phyloP scores from a whole-genome alignment of 805 yeast genomes.

The Candida pseudofarinosa region DNA sequence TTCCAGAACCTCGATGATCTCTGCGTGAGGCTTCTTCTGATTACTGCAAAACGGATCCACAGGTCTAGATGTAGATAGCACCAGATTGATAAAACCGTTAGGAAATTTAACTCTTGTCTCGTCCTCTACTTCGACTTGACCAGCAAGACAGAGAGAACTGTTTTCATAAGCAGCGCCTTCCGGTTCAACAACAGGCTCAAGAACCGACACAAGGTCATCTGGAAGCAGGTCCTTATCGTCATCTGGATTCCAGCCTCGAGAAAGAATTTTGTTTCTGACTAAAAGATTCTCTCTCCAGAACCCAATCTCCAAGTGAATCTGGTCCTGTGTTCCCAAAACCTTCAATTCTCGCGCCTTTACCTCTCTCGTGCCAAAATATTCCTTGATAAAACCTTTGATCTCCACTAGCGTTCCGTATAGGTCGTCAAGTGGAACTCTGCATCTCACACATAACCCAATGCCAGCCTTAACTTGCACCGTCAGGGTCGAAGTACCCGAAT shows the following conservation, averaged over 20 bases:
- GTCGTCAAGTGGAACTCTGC: conserved; percentile 12
- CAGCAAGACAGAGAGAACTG: not conserved
- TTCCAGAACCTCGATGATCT: not conserved
- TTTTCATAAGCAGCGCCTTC: not conserved
- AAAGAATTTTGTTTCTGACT: conserved; percentile 13
- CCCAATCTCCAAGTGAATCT: conserved; percentile 21
- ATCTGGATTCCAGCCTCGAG: conserved; percentile 24
- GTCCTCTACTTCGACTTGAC: not conserved
- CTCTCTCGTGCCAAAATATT: conserved; percentile 6
- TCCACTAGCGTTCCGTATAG: conserved; percentile 24
- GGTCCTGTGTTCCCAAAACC: conserved; percentile 12
- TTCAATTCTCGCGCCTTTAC: conserved; percentile 8
- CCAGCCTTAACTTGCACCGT: conserved; percentile 18
- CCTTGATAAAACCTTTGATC: conserved; percentile 15
- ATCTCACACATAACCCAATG: conserved; percentile 6
- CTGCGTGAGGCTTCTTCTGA: not conserved
- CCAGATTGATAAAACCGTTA: not conserved
- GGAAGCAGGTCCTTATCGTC: conserved; percentile 3
- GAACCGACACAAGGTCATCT: not conserved
- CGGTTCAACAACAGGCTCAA: not conserved
- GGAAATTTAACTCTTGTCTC: not conserved
- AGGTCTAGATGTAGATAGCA: not conserved
- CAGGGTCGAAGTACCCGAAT: conserved; percentile 25
- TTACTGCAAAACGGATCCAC: not conserved
- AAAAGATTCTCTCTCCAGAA: conserved; percentile 26